Percentiles rank a stretch among this genome's conserved stretches.
Conservation (phyloP, 306 rosid species). For the Rosa lucieae region DNA sequence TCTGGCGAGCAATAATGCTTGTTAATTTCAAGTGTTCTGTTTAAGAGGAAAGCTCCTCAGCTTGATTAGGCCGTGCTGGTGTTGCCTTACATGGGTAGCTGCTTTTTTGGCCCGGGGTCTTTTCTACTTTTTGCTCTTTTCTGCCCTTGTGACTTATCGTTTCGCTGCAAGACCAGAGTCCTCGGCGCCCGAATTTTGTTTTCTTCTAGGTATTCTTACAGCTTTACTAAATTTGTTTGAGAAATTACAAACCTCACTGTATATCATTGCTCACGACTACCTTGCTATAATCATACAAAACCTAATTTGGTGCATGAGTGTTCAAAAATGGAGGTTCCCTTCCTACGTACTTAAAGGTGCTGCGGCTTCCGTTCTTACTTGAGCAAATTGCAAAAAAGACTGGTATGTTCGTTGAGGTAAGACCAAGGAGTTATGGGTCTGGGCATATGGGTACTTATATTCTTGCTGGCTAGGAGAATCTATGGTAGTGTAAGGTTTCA, state of each 20-base stretch:
- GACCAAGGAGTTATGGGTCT: too few species aligned
- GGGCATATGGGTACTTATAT: too few species aligned
- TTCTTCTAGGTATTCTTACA: background rate
- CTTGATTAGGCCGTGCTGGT: background rate
- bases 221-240: background rate
- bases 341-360: background rate
- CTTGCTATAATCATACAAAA: background rate
- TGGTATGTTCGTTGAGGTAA: too few species aligned
- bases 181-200: background rate
- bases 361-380: too few species aligned
- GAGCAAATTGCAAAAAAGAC: too few species aligned
- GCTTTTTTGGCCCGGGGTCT: background rate
- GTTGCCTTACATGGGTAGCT: background rate
- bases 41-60: background rate
- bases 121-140: background rate
- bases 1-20: too few species aligned
- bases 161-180: background rate
- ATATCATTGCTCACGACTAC: background rate
- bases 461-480: too few species aligned
- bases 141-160: background rate
- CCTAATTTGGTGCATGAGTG: background rate
- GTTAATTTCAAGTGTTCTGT: too few species aligned
- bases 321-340: background rate
- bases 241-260: background rate
- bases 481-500: too few species aligned